Conservation (phyloP, 1,284 basidiomycete species). For the Ustilago trichophora region DNA sequence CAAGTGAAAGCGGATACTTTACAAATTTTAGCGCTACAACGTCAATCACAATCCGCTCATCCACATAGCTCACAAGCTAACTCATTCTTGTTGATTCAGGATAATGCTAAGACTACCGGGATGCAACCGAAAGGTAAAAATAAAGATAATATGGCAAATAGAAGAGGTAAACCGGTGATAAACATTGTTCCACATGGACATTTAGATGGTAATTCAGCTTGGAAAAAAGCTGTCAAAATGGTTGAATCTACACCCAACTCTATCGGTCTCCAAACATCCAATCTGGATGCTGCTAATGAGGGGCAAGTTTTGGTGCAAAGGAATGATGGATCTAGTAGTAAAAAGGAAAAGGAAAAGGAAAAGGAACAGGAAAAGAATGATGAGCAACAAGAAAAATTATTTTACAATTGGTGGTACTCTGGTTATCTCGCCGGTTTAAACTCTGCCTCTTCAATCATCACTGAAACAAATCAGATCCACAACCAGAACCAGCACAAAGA, state of each 20-base stretch:
- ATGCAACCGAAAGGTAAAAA: no score
- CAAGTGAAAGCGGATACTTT: conserved; percentile 13
- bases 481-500: no score
- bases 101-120: no score
- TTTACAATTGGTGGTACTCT: conserved; percentile 11
- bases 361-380: background rate
- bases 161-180: conserved; percentile 9
- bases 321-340: no score
- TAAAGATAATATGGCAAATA: no score
- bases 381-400: background rate
- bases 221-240: conserved; percentile 27
- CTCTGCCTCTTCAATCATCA: no score
- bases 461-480: no score
- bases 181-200: conserved; percentile 15
- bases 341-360: background rate
- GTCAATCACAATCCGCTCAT: background rate
- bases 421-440: no score
- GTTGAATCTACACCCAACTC: conserved; percentile 28
- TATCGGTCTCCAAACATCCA: conserved; percentile 2
- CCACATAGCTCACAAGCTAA: no score
- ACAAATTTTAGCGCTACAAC: conserved; percentile 13
- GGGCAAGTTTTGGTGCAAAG: no score
- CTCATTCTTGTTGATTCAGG: no score
- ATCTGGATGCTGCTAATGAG: no score
- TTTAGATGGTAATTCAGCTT: conserved; percentile 19